Base-by-base conservation (phyloP, 208 protist species). In the Acanthamoeba polyphaga region DNA sequence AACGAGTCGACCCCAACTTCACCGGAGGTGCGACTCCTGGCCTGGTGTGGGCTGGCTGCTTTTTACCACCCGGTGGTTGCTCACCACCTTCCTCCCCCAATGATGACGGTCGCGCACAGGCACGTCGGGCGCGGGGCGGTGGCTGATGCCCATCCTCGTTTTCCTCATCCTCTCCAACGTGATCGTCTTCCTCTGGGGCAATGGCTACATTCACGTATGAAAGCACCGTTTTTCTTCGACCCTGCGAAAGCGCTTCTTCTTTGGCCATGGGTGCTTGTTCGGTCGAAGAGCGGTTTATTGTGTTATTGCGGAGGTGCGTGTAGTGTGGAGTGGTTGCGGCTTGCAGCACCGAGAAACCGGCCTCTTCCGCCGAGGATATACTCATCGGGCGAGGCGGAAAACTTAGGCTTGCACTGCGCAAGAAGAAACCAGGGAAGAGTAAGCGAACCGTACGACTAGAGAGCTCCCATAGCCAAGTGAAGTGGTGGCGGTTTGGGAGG, bases 1-100 rank as follows among this genome's bases (percentile, higher is more conserved):
- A 84, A 32, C 74, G 74, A 29, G 74, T 84, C 32, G 74, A 84
- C 32, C 74, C 74, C 22, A 84, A 84, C 46, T 84, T 84, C 74
- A 53, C 38, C 10, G 74, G 74, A 24, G 74, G 74, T 84, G 32
- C 17, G 46, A 17, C 38, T 22, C 34, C 34, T 38, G 34, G 34
- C 34, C 34, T 38, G 34, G 34, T 38, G 34, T 38, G 34, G 34
- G 34, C 34, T 38, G 34, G 34, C 34, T 38, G 34, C 34, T 38
- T 38, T 38, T 38, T 38, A 38, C 34, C 34, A 38, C 34, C 34
- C 34, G 34, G 34, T 38, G 34, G 34, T 13, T n/a, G n/a, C 24
- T 72, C 22, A 10, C 10, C 29, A 13, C 17, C 55, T 62, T 22
- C 15, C 62, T 29, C 62, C 24, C 24, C 62, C 24, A 19, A 0